Percentiles rank a stretch among this genome's conserved stretches.
Evolutionary conservation across 345 rosid species (phyloP).

Genomic region (Citrus medica): DNA sequence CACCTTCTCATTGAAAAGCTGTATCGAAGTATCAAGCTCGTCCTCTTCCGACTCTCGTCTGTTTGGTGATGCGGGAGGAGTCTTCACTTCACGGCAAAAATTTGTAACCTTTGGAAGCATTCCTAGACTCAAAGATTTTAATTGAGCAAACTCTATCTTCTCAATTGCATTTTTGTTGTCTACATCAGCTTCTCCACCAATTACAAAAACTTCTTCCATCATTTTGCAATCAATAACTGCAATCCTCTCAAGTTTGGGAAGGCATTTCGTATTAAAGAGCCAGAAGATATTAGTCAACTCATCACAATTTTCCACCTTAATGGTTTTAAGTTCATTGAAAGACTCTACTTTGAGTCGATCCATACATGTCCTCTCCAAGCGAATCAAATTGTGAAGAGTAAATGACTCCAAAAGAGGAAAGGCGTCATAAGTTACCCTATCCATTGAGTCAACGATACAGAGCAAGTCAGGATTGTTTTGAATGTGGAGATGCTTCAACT

Average conservation of each 20-base stretch:
- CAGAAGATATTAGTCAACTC: constrained; percentile 14
- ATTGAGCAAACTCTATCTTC: not conserved
- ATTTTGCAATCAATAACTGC: no score
- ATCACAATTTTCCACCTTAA: not conserved
- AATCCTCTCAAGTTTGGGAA: not conserved
- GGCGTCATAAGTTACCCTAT: not conserved
- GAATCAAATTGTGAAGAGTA: not conserved
- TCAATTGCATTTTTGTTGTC: no score
- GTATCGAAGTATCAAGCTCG: not conserved
- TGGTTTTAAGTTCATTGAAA: no score
- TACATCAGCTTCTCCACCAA: no score
- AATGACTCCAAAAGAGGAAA: constrained; percentile 16
- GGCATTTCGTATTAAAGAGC: constrained; percentile 2
- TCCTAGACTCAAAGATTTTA: not conserved
- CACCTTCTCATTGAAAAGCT: not conserved
- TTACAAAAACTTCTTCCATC: no score
- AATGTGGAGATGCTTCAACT: not conserved
- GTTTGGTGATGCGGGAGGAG: not conserved
- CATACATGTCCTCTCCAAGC: no score
- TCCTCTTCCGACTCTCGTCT: not conserved
- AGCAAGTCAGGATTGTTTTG: not conserved
- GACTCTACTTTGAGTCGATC: no score
- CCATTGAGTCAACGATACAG: not conserved
- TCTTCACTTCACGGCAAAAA: not conserved
- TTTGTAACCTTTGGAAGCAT: not conserved